Conservation (phyloP, 805 yeast genomes). For the Yarrowia alimentaria region DNA sequence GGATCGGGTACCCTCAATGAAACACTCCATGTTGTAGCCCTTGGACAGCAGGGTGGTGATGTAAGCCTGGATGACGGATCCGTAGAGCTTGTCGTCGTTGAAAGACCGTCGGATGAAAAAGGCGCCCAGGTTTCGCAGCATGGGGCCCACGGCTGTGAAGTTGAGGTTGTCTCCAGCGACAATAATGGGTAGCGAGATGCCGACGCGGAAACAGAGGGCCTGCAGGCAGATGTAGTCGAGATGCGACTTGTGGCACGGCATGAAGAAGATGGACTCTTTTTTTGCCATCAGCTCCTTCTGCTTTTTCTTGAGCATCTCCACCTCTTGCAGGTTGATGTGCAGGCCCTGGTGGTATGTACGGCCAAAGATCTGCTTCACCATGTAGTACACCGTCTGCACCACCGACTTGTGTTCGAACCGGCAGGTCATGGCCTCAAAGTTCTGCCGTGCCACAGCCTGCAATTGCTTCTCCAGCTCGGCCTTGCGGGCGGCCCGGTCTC, state of each 20-base stretch:
- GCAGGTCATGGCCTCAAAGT: slow-evolving; percentile 41
- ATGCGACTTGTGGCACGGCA: slow-evolving; percentile 64
- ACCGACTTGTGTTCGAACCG: slow-evolving; percentile 37
- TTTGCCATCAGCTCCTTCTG: slow-evolving; percentile 40
- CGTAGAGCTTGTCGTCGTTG: slow-evolving; percentile 48
- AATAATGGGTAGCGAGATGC: slow-evolving; percentile 54
- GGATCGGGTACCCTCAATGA: slow-evolving; percentile 65
- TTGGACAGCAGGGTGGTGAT: slow-evolving; percentile 50
- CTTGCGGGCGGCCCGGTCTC: slow-evolving; percentile 36
- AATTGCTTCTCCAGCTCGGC: slow-evolving; percentile 38
- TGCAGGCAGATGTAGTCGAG: slow-evolving; percentile 60
- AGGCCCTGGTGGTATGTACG: slow-evolving; percentile 46
- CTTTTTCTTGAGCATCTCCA: slow-evolving; percentile 38
- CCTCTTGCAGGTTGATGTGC: slow-evolving; percentile 41
- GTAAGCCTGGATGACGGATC: slow-evolving; percentile 45
- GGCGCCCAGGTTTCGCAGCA: slow-evolving; percentile 54
- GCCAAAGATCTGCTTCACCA: slow-evolving; percentile 42
- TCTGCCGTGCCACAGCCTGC: slow-evolving; percentile 35
- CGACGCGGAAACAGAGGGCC: slow-evolving; percentile 52
- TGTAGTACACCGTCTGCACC: slow-evolving; percentile 40
- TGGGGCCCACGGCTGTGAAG: slow-evolving; percentile 53
- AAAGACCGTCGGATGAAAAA: slow-evolving; percentile 54
- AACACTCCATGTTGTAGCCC: slow-evolving; percentile 56
- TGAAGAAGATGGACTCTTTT: slow-evolving; percentile 44
- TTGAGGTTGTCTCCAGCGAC: slow-evolving; percentile 68